Conservation (phyloP, 2,329 filamentous ascomycete genomes). For the Xylogone sp. region DNA sequence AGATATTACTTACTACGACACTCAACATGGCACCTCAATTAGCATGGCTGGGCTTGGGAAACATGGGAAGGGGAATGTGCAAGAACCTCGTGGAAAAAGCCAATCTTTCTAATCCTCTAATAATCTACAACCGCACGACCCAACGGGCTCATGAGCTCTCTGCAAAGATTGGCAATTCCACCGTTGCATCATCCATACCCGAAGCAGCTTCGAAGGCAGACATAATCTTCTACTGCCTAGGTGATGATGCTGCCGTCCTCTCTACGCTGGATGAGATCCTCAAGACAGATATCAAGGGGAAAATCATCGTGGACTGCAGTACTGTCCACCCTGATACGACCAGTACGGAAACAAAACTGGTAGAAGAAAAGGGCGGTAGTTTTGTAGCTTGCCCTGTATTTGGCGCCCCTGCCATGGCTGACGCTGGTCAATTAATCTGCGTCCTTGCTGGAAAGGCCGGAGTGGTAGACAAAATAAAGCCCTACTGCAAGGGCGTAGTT, state of each 20-base stretch:
- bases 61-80: conserved; percentile 84
- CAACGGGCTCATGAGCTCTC: conserved; percentile 60
- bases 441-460: conserved; percentile 65
- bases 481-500: conserved; percentile 71
- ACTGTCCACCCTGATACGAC: conserved; percentile 32
- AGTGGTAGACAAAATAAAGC: conserved; percentile 60
- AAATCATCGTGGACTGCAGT: conserved; percentile 27
- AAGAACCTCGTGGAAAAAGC: conserved; percentile 81
- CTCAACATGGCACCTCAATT: conserved; percentile 54
- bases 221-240: conserved; percentile 78
- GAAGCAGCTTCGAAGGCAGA: conserved; percentile 66
- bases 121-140: conserved; percentile 76
- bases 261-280: conserved; percentile 57
- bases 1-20: no score
- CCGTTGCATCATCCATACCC: conserved; percentile 59
- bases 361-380: conserved; percentile 30
- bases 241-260: conserved; percentile 71
- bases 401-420: conserved; percentile 67
- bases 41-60: conserved; percentile 79
- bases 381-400: conserved; percentile 49
- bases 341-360: conserved; percentile 25
- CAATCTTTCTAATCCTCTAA: conserved; percentile 63
- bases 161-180: conserved; percentile 54
- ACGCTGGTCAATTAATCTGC: conserved; percentile 66
- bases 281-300: conserved; percentile 41